phyloP scores from a whole-genome alignment of 2,329 filamentous ascomycete species.

The Leptographium lundbergii region DNA sequence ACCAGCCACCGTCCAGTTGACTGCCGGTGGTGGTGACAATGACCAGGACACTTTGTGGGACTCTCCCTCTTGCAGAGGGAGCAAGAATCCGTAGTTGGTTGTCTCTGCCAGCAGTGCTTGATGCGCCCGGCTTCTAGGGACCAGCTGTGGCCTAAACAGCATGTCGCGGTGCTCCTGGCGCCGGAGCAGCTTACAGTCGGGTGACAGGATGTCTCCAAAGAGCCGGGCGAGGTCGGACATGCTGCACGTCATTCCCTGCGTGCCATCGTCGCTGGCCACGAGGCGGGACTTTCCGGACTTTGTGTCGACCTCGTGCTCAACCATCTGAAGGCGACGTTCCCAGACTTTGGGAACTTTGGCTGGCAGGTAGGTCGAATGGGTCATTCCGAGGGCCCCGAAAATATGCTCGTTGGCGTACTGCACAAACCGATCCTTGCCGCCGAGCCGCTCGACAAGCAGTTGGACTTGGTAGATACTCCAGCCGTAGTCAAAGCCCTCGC shows the following conservation, averaged over 20 bases:
- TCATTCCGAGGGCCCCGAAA: neutral
- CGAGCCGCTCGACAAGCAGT: slow-evolving; percentile 6
- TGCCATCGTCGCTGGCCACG: slow-evolving; percentile 1
- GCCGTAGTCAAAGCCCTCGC: slow-evolving; percentile 4
- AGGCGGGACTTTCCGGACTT: neutral
- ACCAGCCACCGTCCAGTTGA: slow-evolving; percentile 5
- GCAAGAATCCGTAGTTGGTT: slow-evolving; percentile 3
- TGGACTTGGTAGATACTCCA: slow-evolving; percentile 6
- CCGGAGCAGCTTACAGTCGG: slow-evolving; percentile 2
- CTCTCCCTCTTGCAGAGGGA: neutral
- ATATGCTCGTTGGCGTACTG: slow-evolving; percentile 2
- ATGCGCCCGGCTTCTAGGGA: neutral
- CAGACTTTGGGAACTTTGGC: slow-evolving; percentile 2
- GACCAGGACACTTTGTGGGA: neutral
- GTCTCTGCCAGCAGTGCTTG: slow-evolving; percentile 2
- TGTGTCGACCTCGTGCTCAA: slow-evolving; percentile 2
- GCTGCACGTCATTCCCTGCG: slow-evolving; percentile 6
- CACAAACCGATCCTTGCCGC: neutral
- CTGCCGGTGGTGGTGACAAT: neutral
- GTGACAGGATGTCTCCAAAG: slow-evolving; percentile 3
- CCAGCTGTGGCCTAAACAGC: slow-evolving; percentile 4
- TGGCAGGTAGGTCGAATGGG: slow-evolving; percentile 2
- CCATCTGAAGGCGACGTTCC: slow-evolving; percentile 4
- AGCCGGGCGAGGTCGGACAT: slow-evolving; percentile 5
- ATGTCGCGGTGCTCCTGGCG: slow-evolving; percentile 2